Evolutionary conservation across 139 green algal species (phyloP).

Genomic region (Axilococcus clingmanii): DNA sequence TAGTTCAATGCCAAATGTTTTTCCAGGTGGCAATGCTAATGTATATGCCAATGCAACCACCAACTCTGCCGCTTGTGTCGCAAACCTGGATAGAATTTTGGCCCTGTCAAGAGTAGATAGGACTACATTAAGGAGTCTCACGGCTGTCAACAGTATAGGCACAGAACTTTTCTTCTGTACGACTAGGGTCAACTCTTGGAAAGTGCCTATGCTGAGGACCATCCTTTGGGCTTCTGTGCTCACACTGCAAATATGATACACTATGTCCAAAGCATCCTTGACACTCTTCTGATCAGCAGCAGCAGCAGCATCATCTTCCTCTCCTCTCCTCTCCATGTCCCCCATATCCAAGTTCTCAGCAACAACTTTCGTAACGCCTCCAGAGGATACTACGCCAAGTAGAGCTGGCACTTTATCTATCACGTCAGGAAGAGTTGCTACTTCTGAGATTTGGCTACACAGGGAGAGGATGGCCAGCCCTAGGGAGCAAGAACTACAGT

Average conservation of each 20-base stretch:
- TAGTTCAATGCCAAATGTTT: too few relatives aligned
- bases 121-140: slow-evolving; percentile 11
- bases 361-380: slow-evolving; percentile 17
- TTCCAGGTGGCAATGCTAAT: slow-evolving; percentile 16
- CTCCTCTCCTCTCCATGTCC: slow-evolving; percentile 5
- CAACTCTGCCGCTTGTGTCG: not conserved
- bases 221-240: slow-evolving; percentile 4
- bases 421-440: slow-evolving; percentile 26
- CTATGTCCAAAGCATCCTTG: slow-evolving; percentile 47
- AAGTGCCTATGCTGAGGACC: slow-evolving; percentile 8
- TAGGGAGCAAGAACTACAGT: too few relatives aligned
- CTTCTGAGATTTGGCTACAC: slow-evolving; percentile 29
- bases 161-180: slow-evolving; percentile 1
- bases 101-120: not conserved
- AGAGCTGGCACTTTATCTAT: slow-evolving; percentile 34
- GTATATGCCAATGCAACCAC: slow-evolving; percentile 6
- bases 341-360: not conserved
- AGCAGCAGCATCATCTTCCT: not conserved
- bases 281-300: slow-evolving; percentile 12
- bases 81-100: not conserved
- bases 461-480: slow-evolving; percentile 38
- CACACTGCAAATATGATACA: slow-evolving; percentile 8
- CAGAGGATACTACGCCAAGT: slow-evolving; percentile 28
- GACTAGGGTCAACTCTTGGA: slow-evolving; percentile 8
- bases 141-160: not conserved